Conservation (phyloP, 2,329 filamentous ascomycete species). For the Tolypocladium tropicale region DNA sequence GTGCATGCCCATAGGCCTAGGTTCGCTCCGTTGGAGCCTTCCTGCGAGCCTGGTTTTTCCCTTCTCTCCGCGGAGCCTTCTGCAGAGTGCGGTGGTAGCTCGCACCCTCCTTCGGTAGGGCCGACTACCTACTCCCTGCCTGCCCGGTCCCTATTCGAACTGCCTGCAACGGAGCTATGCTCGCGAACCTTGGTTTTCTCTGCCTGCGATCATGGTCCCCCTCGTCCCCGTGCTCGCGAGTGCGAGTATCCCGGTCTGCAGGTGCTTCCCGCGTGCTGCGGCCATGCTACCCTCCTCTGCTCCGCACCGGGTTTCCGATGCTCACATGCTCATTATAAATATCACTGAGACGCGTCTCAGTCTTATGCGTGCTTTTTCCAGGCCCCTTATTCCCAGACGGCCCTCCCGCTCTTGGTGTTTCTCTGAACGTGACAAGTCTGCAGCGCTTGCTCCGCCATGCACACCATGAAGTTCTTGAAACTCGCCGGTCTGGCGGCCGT, state of each 20-base stretch:
- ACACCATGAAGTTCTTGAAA: slow-evolving; percentile 10
- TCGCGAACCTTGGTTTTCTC: background rate
- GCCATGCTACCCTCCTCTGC: background rate
- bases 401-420: background rate
- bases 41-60: background rate
- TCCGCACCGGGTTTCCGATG: background rate
- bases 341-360: background rate
- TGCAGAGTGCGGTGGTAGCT: background rate
- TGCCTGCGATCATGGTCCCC: background rate
- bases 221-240: background rate
- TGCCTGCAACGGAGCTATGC: background rate
- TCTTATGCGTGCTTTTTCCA: background rate
- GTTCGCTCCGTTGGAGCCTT: background rate
- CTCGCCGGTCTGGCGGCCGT: slow-evolving; percentile 10
- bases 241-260: background rate
- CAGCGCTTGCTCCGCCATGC: background rate
- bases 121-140: background rate
- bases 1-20: background rate
- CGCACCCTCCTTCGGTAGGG: background rate
- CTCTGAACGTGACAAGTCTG: background rate
- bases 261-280: background rate
- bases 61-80: background rate
- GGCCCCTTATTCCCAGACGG: background rate
- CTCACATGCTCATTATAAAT: background rate
- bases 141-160: background rate